Evolutionary conservation across 2,329 filamentous ascomycete genomes (phyloP), one percentile per base, ranked within the genome.

Genomic region (Thermomyces lanuginosus): DNA sequence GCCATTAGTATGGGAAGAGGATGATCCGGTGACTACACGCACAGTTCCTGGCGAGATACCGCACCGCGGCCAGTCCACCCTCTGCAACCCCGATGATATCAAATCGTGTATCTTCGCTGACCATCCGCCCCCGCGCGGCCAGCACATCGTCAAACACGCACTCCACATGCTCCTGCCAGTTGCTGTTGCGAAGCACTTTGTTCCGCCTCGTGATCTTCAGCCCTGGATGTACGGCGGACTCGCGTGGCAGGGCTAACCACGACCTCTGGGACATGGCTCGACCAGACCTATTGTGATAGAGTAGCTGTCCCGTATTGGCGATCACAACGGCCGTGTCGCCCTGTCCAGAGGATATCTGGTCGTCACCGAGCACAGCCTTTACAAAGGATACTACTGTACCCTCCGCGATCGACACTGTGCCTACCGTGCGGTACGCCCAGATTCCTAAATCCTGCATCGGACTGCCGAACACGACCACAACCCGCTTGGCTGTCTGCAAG

Each of bases 401-500:
- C 22, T 64, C 60, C 36, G 72, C 59, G 38, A 92, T 61, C 11
- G 78, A 75, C 2, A 76, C 70, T 2, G 58, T 54, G 31, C 70
- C 66, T 20, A 75, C 51, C 7, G 74, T 60, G 11, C 82, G 70
- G 39, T 78, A 74, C 0, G 81, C 72, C 36, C 84, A 64, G 17
- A 86, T 54, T 0, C 80, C 83, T 0, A 91, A 62, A 28, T 86
- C 74, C 42, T 86, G 75, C 2, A 47, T 47, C 1, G 66, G 57
- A 39, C 89, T 76, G 30, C 81, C 80, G 40, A 92, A 67, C 27
- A 92, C 53, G 23, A 92, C 52, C 12, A 91, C 58, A 9, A 92
- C 55, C 21, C 77, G 73, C 24, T 64, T 60, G 29, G 68, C 67
- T 6, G 46, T 48, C 12, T 50, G 40, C 3, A 89, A 48, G 32